Percentiles rank a stretch among this genome's conserved stretches.
Evolutionary conservation across 2,329 filamentous ascomycete genomes (phyloP).

Genomic region (Diaporthe humulicola): DNA sequence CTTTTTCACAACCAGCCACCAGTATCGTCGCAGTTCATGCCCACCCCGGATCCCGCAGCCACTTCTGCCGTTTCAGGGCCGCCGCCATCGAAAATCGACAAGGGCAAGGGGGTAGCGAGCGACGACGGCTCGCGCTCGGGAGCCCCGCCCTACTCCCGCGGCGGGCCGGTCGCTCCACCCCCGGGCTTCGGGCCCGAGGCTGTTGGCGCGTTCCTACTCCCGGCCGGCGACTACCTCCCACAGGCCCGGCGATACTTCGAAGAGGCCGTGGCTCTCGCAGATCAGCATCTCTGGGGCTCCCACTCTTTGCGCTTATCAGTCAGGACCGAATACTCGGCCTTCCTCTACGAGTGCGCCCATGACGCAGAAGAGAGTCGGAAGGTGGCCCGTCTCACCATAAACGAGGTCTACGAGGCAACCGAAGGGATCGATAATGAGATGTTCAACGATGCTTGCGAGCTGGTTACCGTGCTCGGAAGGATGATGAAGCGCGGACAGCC

Average conservation of each 20-base stretch:
- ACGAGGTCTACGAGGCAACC: constrained; percentile 90
- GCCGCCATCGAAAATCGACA: constrained; percentile 55
- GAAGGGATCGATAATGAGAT: constrained; percentile 97
- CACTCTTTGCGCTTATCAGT: constrained; percentile 91
- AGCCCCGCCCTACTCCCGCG: constrained; percentile 52
- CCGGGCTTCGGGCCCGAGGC: constrained; percentile 65
- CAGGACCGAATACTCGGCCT: constrained; percentile 92
- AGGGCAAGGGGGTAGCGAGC: constrained; percentile 63
- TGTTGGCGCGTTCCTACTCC: constrained; percentile 82
- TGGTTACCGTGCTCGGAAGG: constrained; percentile 86
- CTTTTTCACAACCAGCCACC: constrained; percentile 93
- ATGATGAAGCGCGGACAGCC: constrained; percentile 83
- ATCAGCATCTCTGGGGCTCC: constrained; percentile 83
- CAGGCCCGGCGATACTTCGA: constrained; percentile 85
- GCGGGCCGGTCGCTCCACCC: constrained; percentile 69
- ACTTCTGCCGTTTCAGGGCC: constrained; percentile 47
- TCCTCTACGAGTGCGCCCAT: constrained; percentile 92
- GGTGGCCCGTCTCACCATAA: constrained; percentile 85
- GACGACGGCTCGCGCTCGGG: constrained; percentile 44
- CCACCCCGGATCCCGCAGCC: constrained; percentile 60
- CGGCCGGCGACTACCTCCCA: constrained; percentile 83
- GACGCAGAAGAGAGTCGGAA: constrained; percentile 82
- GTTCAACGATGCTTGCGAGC: constrained; percentile 90
- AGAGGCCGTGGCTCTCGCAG: constrained; percentile 81
- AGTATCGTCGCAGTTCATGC: constrained; percentile 72